Evolutionary conservation across 208 protist genomes (phyloP).

Genomic region (Naegleria lovaniensis): DNA sequence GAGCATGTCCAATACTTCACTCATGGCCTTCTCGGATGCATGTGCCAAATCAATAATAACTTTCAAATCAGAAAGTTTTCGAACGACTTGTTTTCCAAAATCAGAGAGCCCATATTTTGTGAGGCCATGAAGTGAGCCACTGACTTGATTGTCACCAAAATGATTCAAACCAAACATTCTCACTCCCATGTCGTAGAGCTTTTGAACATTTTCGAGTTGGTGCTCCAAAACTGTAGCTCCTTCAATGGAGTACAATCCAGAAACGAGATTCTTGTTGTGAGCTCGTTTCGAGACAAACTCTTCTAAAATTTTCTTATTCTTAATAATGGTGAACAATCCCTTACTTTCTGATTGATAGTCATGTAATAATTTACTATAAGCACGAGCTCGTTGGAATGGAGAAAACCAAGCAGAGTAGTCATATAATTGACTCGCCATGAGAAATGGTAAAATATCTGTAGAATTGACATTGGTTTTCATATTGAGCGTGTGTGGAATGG

Average conservation of each 20-base stretch:
- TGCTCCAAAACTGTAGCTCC: not conserved
- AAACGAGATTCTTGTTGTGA: not conserved
- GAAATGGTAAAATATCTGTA: not conserved
- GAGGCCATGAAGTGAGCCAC: not conserved
- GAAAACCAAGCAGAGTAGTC: not conserved
- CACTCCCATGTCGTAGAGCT: not conserved
- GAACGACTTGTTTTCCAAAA: not conserved
- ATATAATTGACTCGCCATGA: not conserved
- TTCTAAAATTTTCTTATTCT: not conserved
- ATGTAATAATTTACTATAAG: not conserved
- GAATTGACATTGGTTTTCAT: not conserved
- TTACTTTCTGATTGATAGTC: too few relatives aligned
- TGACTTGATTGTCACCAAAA: not conserved
- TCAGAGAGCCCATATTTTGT: not conserved
- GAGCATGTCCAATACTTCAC: not conserved
- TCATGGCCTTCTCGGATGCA: not conserved
- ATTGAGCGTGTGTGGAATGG: not conserved
- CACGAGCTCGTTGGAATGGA: not conserved
- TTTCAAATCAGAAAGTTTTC: not conserved
- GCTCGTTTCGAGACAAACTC: not conserved
- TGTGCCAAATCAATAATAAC: constrained; percentile 18
- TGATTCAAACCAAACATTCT: constrained; percentile 4
- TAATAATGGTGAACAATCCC: not conserved
- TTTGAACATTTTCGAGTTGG: not conserved
- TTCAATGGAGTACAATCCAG: not conserved